Conservation (phyloP, 179 eudicot species). For the Camellia oleifera region DNA sequence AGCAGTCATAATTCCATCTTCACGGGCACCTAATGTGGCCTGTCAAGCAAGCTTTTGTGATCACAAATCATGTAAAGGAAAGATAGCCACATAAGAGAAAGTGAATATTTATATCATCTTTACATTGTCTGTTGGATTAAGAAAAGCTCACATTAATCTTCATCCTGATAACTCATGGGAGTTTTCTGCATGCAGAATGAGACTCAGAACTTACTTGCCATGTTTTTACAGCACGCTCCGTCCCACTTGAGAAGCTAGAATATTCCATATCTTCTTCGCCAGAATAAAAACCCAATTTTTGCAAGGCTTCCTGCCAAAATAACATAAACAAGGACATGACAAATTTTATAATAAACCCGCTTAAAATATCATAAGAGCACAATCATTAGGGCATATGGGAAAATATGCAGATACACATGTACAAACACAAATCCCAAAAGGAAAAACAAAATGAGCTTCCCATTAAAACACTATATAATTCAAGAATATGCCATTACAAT, state of each 20-base stretch:
- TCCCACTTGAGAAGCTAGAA: conserved; percentile 70
- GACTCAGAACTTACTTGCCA: conserved; percentile 77
- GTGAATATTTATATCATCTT: not conserved
- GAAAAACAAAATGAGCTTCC: not conserved
- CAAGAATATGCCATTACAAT: not conserved
- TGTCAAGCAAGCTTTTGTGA: conserved; percentile 28
- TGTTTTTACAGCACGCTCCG: conserved; percentile 88
- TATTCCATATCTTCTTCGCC: conserved; percentile 95
- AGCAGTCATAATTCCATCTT: conserved; percentile 81
- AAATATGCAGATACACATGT: not conserved
- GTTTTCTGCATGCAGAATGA: not conserved
- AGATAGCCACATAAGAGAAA: not conserved
- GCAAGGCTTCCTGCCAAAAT: conserved; percentile 70
- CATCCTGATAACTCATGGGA: not conserved
- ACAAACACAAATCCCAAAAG: not conserved
- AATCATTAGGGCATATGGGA: not conserved
- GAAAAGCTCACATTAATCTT: not conserved
- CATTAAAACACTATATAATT: not conserved
- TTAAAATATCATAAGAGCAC: not conserved
- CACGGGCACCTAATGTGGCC: conserved; percentile 58
- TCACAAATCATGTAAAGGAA: not conserved
- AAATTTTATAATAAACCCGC: not conserved
- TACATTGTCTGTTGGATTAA: not conserved
- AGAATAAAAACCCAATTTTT: conserved; percentile 74
- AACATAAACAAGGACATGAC: not conserved